These are phyloP conservation scores for Malassezia equina DNA, from an alignment of 1,284 basidiomycete species.

Conservation along the genomic window DNA sequence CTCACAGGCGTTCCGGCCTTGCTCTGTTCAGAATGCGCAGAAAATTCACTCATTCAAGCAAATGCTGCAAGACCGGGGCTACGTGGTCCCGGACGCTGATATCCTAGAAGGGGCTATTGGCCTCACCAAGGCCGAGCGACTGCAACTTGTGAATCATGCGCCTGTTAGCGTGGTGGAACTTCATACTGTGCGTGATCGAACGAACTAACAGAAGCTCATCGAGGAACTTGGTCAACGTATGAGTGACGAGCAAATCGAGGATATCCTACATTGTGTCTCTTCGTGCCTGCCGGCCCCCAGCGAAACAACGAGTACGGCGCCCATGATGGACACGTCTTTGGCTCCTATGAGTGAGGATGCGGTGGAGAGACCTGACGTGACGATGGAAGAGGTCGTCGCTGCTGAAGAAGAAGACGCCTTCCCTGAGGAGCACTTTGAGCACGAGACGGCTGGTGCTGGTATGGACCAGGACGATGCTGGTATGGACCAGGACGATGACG, in stretches of 20 bases:
- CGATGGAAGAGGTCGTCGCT: neutral
- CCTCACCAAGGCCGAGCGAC: constrained; percentile 78
- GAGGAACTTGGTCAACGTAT: constrained; percentile 54
- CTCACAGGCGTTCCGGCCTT: constrained; percentile 62
- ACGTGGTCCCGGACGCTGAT: constrained; percentile 22
- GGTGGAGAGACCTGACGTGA: neutral
- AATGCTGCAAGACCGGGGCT: constrained; percentile 50
- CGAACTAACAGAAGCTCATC: constrained; percentile 53
- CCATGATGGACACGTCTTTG: neutral
- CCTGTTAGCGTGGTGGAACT: constrained; percentile 73
- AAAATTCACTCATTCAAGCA: constrained; percentile 61
- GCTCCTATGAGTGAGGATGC: neutral
- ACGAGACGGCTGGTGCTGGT: constrained; percentile 2
- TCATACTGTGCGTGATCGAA: constrained; percentile 67
- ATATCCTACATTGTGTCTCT: constrained; percentile 9
- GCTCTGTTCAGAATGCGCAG: constrained; percentile 58
- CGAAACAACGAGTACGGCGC: neutral
- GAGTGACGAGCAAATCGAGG: constrained; percentile 14
- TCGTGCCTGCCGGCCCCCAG: constrained; percentile 6
- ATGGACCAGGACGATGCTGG: constrained; percentile 6
- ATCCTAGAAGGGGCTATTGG: constrained; percentile 51
- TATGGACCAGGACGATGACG: constrained; percentile 9
- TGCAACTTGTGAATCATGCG: constrained; percentile 78
- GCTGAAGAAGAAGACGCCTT: constrained; percentile 15
- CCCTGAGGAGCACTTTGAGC: constrained; percentile 19